phyloP scores from a whole-genome alignment of 139 green algal genomes.

The Chlorella vulgaris region DNA sequence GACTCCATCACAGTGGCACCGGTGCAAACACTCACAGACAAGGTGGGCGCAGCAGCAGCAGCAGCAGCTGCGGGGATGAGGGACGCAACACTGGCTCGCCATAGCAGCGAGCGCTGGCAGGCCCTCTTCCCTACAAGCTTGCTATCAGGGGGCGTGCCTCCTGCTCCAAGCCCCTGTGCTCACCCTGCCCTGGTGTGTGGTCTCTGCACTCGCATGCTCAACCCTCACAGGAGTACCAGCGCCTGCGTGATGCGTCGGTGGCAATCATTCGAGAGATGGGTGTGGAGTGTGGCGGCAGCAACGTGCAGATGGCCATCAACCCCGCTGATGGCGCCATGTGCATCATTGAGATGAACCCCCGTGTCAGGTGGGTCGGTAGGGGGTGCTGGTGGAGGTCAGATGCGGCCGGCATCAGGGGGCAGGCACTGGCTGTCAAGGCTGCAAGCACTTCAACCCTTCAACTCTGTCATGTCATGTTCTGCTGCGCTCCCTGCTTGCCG shows the following conservation, averaged over 20 bases:
- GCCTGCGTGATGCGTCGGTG: conserved; percentile 87
- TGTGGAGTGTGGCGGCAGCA: conserved; percentile 98
- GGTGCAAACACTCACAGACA: conserved; percentile 54
- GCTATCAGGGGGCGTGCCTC: neutral
- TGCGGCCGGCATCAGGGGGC: too few relatives aligned
- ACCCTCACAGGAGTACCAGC: conserved; percentile 90
- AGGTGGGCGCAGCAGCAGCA: conserved; percentile 12
- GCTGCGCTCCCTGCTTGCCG: neutral
- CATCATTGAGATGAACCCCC: conserved; percentile 99
- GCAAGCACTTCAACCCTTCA: too few relatives aligned
- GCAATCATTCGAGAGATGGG: conserved; percentile 98
- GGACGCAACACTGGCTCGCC: too few relatives aligned
- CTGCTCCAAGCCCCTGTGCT: neutral
- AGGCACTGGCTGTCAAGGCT: too few relatives aligned
- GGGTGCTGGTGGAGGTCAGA: neutral
- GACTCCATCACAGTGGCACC: conserved; percentile 76
- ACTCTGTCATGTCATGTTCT: too few relatives aligned
- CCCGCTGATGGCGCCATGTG: conserved; percentile 80
- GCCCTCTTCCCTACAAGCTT: neutral
- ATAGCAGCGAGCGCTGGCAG: too few relatives aligned
- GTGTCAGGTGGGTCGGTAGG: conserved; percentile 69
- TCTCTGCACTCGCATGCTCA: neutral
- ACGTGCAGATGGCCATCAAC: conserved; percentile 98
- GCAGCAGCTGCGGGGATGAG: neutral
- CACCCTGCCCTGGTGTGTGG: neutral